Evolutionary conservation across 345 rosid genomes (phyloP).

Genomic region (Orychophragmus violaceus): DNA sequence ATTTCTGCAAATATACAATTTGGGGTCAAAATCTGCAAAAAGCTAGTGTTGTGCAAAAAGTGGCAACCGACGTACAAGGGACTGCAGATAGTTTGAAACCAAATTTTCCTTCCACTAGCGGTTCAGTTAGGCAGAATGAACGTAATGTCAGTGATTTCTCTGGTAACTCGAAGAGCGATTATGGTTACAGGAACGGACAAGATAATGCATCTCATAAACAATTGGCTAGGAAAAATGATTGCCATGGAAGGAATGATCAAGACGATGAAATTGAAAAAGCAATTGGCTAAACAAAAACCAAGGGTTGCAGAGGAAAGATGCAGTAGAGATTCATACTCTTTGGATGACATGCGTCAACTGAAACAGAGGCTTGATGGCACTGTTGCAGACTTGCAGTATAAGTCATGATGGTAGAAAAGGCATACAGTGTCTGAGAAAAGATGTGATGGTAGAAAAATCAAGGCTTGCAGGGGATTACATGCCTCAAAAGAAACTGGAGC

Average conservation of each 20-base stretch:
- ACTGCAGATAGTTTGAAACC: conserved; percentile 4
- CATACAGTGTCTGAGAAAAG: background rate
- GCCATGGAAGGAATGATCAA: conserved; percentile 13
- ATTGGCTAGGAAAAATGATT: conserved; percentile 8
- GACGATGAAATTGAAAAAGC: conserved; percentile 6
- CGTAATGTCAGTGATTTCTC: background rate
- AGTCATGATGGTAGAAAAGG: background rate
- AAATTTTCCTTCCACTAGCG: conserved; percentile 3
- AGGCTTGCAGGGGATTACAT: conserved; percentile 13
- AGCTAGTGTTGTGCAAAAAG: conserved; percentile 13
- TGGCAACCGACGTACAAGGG: background rate
- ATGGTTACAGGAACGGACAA: conserved; percentile 12
- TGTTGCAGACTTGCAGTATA: conserved; percentile 13
- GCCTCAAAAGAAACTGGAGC: conserved; percentile 42
- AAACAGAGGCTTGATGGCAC: conserved; percentile 36
- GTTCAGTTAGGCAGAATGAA: conserved; percentile 10
- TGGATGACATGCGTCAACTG: conserved; percentile 35
- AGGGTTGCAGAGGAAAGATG: background rate
- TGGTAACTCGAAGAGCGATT: too few relatives aligned
- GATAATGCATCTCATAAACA: conserved; percentile 13
- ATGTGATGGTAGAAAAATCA: background rate
- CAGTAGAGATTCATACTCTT: conserved; percentile 23
- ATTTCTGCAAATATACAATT: background rate
- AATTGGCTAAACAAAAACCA: conserved; percentile 7
- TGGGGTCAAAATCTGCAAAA: too few relatives aligned